Evolutionary conservation across 257 asterid species (phyloP).

Genomic region (Solanum bulbocastanum): DNA sequence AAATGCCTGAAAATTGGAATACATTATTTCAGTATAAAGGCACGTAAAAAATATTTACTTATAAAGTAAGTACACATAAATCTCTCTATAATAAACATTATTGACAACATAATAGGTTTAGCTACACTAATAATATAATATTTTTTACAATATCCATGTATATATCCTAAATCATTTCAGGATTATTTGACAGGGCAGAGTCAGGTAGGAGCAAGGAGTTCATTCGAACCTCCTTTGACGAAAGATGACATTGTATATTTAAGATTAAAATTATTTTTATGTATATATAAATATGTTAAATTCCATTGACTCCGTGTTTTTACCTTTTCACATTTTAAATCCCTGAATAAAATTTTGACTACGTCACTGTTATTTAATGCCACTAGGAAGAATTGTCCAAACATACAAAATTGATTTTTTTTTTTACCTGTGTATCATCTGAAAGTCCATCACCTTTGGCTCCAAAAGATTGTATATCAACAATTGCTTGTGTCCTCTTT

Average conservation of each 20-base stretch:
- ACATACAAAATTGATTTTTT: not conserved
- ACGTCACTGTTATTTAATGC: not conserved
- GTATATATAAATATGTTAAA: too few species aligned
- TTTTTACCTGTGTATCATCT: slow-evolving; percentile 54
- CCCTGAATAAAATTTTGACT: too few species aligned
- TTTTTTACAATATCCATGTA: not conserved
- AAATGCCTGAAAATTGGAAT: slow-evolving; percentile 48
- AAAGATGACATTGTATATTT: too few species aligned
- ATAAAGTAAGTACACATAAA: not conserved
- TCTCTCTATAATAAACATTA: not conserved
- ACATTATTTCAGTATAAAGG: not conserved
- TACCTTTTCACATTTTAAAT: not conserved
- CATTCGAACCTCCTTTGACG: not conserved
- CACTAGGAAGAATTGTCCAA: not conserved
- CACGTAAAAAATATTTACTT: not conserved
- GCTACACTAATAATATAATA: not conserved
- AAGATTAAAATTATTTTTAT: too few species aligned
- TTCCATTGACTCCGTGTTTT: not conserved
- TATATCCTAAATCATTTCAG: not conserved
- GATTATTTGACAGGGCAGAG: too few species aligned
- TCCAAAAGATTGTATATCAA: slow-evolving; percentile 57
- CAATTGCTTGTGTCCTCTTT: not conserved
- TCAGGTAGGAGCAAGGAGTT: not conserved
- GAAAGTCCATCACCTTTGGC: slow-evolving; percentile 53
- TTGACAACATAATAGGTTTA: not conserved